Percentiles rank a stretch among this genome's conserved stretches.
Evolutionary conservation across 2,329 filamentous ascomycete species (phyloP).

Genomic region (Microdochium trichocladiopsis): DNA sequence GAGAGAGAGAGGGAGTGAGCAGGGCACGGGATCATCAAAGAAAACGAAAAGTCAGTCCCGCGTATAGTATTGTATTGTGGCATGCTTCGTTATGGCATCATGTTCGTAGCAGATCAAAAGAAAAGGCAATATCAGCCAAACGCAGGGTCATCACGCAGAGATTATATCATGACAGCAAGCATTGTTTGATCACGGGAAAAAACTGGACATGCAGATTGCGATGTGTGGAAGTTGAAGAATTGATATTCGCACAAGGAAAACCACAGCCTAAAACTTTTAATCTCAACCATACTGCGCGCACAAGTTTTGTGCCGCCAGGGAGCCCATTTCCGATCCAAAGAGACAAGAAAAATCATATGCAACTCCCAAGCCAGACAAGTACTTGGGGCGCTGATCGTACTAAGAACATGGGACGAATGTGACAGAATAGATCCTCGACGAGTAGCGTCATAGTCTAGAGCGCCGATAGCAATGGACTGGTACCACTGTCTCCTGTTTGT

Average conservation of each 20-base stretch:
- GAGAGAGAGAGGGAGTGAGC: too few relatives aligned
- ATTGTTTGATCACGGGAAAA: too few relatives aligned
- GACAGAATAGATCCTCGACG: slow-evolving; percentile 10
- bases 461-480: slow-evolving; percentile 15
- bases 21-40: too few relatives aligned
- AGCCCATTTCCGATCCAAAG: background rate
- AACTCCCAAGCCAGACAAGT: too few relatives aligned
- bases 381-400: background rate
- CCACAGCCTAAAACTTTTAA: background rate
- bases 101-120: too few relatives aligned
- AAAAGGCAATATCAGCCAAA: too few relatives aligned
- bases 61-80: too few relatives aligned
- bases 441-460: slow-evolving; percentile 13
- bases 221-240: background rate
- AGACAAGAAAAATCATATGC: background rate
- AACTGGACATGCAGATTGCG: too few relatives aligned
- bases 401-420: slow-evolving; percentile 8
- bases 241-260: background rate
- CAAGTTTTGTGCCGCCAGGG: background rate
- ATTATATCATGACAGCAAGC: too few relatives aligned
- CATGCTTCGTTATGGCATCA: too few relatives aligned
- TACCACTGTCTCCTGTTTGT: slow-evolving; percentile 12
- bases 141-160: too few relatives aligned
- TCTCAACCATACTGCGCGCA: background rate
- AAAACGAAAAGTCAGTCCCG: too few relatives aligned